A percentile compares a stretch with the other conserved stretches of the same genome.
Evolutionary conservation across 2,329 filamentous ascomycete genomes (phyloP).

Genomic region (Botrytis squamosa): DNA sequence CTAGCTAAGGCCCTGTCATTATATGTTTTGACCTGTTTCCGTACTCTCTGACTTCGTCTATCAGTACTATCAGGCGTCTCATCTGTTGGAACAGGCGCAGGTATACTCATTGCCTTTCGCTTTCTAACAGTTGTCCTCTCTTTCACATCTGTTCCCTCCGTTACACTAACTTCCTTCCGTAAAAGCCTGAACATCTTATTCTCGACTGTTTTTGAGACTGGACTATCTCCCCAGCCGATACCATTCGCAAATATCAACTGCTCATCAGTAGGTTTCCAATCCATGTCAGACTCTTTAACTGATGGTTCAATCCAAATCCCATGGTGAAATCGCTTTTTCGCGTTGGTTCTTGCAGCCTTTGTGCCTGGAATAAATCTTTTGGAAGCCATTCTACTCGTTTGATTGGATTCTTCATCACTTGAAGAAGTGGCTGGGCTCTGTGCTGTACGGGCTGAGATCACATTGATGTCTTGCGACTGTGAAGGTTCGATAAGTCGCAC

Average conservation of each 20-base stretch:
- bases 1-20: background rate
- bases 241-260: background rate
- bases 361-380: background rate
- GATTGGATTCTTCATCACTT: background rate
- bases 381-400: background rate
- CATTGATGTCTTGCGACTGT: background rate
- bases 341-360: accelerated
- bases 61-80: background rate
- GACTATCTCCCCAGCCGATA: background rate
- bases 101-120: background rate
- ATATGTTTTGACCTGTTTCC: background rate
- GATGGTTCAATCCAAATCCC: background rate
- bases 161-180: background rate
- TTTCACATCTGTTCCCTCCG: background rate
- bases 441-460: background rate
- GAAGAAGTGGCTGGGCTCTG: background rate
- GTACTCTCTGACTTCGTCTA: background rate
- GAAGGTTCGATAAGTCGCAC: background rate
- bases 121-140: background rate
- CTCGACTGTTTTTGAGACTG: background rate
- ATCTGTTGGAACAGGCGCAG: background rate
- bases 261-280: background rate
- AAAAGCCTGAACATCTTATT: background rate
- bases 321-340: background rate
- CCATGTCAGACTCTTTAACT: background rate